phyloP scores from a whole-genome alignment of 2,329 filamentous ascomycete genomes.

The Alternaria panax region DNA sequence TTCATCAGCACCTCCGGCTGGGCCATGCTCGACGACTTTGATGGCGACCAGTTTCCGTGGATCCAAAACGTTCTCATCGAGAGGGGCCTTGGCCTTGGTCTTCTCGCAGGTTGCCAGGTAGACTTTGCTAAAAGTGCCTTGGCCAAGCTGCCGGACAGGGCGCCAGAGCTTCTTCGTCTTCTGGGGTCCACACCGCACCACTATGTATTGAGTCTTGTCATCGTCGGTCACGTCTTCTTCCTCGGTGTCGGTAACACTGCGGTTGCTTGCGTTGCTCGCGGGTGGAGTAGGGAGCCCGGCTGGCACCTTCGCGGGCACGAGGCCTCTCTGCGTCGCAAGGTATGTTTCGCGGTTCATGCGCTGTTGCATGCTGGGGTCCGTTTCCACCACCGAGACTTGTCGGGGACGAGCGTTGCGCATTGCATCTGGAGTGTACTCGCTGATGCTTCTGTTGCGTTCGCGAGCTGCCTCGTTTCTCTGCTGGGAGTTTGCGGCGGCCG shows the following conservation, averaged over 20 bases:
- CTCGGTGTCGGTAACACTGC: conserved; percentile 63
- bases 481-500: conserved; percentile 42
- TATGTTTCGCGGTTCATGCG: conserved; percentile 79
- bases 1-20: conserved; percentile 90
- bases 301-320: conserved; percentile 64
- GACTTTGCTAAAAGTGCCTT: conserved; percentile 95
- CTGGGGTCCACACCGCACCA: conserved; percentile 64
- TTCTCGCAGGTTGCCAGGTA: conserved; percentile 86
- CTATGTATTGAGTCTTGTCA: conserved; percentile 54
- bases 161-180: conserved; percentile 80
- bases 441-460: conserved; percentile 80
- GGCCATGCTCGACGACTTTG: conserved; percentile 94
- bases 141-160: conserved; percentile 80
- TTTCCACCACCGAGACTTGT: conserved; percentile 63
- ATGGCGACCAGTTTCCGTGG: conserved; percentile 89
- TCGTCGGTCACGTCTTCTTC: conserved; percentile 56
- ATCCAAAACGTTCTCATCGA: conserved; percentile 61
- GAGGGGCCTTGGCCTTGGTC: conserved; percentile 50
- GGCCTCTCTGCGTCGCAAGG: conserved; percentile 77
- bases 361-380: conserved; percentile 60
- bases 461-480: conserved; percentile 56
- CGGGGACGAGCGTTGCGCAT: conserved; percentile 71
- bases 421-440: conserved; percentile 82
- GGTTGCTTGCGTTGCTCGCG: conserved; percentile 70
- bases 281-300: conserved; percentile 74